These are phyloP conservation scores for Pseudogymnoascus sp. DNA, from an alignment of 2,329 filamentous ascomycete species.

Conservation along the genomic window DNA sequence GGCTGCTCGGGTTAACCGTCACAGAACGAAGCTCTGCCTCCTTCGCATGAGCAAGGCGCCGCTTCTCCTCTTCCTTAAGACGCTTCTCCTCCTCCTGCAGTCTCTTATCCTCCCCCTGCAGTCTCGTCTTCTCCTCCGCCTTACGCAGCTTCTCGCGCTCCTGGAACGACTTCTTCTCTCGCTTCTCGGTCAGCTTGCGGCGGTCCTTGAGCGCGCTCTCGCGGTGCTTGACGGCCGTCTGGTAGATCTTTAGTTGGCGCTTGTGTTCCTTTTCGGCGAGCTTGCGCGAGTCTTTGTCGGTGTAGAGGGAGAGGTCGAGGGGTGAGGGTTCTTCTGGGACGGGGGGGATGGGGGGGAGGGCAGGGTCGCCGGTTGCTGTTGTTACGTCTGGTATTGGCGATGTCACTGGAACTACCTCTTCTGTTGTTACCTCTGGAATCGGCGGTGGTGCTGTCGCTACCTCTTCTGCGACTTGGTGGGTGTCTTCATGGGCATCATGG, in stretches of 20 bases:
- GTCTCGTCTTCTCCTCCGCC: conserved; percentile 24
- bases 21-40: neutral
- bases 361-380: conserved; percentile 26
- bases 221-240: conserved; percentile 57
- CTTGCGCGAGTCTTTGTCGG: conserved; percentile 57
- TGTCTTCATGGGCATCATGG: neutral
- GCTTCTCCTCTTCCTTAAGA: conserved; percentile 25
- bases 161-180: conserved; percentile 33
- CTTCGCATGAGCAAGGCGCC: neutral
- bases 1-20: neutral
- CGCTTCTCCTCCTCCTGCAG: conserved; percentile 24
- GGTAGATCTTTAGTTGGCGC: conserved; percentile 53
- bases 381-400: neutral
- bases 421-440: neutral
- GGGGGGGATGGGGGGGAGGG: conserved; percentile 39
- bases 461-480: neutral
- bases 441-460: neutral
- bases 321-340: conserved; percentile 45
- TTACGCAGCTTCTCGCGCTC: conserved; percentile 31
- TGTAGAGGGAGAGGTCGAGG: conserved; percentile 49
- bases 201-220: conserved; percentile 56
- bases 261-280: conserved; percentile 61
- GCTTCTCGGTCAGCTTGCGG: conserved; percentile 49
- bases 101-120: too few species aligned
- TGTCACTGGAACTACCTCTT: neutral